These are phyloP conservation scores for Aspergillus sp. DNA, from an alignment of 2,329 filamentous ascomycete species.

Conservation along the genomic window DNA sequence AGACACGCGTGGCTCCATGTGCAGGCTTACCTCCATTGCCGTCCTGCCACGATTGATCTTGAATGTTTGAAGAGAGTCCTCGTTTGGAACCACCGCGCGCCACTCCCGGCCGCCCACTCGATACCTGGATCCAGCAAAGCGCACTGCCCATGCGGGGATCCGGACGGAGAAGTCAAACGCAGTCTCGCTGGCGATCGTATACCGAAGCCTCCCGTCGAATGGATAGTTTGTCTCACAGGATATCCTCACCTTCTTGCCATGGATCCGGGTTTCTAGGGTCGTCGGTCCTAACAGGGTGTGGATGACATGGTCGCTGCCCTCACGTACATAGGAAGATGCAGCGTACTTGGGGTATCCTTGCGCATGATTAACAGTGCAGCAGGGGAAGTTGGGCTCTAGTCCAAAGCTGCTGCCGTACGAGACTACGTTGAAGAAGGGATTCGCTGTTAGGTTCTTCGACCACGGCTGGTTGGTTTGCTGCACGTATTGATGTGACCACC, in stretches of 20 bases:
- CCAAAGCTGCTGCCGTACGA: conserved; percentile 54
- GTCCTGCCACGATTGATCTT: neutral
- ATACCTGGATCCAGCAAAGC: neutral
- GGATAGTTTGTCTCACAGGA: conserved; percentile 57
- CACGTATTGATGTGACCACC: conserved; percentile 62
- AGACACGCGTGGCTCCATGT: conserved; percentile 26
- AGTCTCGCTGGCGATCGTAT: conserved; percentile 42
- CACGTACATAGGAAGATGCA: conserved; percentile 51
- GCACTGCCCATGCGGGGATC: conserved; percentile 49
- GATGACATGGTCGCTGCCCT: conserved; percentile 51
- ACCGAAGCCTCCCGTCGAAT: conserved; percentile 46
- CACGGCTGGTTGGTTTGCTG: conserved; percentile 59
- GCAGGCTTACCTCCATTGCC: conserved; percentile 34
- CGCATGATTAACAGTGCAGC: conserved; percentile 64
- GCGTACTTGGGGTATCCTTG: conserved; percentile 63
- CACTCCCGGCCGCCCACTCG: conserved; percentile 17
- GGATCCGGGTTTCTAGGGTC: conserved; percentile 42
- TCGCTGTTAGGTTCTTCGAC: conserved; percentile 46
- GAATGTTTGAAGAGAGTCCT: conserved; percentile 26
- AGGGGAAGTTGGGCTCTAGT: conserved; percentile 57
- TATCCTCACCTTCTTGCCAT: conserved; percentile 44
- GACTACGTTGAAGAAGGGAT: conserved; percentile 57
- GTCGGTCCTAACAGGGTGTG: conserved; percentile 58
- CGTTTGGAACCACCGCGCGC: conserved; percentile 29
- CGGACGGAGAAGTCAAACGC: conserved; percentile 52